These are phyloP conservation scores for Actinomortierella ambigua DNA, from an alignment of 371 early-diverging fungal genomes.

Conservation along the genomic window DNA sequence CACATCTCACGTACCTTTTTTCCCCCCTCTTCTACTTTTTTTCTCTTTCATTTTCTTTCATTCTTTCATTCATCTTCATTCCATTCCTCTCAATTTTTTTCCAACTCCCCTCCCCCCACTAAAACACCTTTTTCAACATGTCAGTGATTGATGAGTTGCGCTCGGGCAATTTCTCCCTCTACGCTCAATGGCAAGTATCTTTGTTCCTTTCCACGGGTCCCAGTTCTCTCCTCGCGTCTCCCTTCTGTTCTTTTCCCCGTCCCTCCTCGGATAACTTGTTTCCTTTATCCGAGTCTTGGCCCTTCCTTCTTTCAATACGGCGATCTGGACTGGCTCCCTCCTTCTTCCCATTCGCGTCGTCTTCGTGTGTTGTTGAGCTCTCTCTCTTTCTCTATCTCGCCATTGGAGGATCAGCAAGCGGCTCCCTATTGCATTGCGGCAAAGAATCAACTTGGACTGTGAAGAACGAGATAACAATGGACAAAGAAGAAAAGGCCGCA, in stretches of 20 bases:
- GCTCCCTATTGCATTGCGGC: too few species aligned
- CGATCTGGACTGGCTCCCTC: neutral
- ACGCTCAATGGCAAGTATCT: slow-evolving; percentile 39
- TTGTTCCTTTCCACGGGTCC: neutral
- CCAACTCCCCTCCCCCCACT: neutral
- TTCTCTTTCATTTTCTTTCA: neutral
- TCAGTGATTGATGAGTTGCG: slow-evolving; percentile 24
- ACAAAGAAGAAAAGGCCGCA: too few species aligned
- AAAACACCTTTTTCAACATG: slow-evolving; percentile 10
- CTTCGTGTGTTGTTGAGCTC: too few species aligned
- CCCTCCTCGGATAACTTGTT: neutral
- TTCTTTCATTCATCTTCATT: neutral
- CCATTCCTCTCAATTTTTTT: neutral
- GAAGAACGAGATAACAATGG: too few species aligned
- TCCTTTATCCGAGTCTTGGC: neutral
- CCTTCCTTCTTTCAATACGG: neutral
- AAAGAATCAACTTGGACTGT: too few species aligned
- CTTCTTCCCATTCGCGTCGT: too few species aligned
- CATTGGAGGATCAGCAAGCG: too few species aligned
- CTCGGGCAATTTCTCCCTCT: slow-evolving; percentile 38
- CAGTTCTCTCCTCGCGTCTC: too few species aligned
- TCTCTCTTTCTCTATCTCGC: too few species aligned
- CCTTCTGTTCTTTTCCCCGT: too few species aligned
- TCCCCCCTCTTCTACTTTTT: too few species aligned
- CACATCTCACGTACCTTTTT: too few species aligned